Evolutionary conservation across 2,329 filamentous ascomycete genomes (phyloP).

Genomic region (Fusarium guadeloupense): DNA sequence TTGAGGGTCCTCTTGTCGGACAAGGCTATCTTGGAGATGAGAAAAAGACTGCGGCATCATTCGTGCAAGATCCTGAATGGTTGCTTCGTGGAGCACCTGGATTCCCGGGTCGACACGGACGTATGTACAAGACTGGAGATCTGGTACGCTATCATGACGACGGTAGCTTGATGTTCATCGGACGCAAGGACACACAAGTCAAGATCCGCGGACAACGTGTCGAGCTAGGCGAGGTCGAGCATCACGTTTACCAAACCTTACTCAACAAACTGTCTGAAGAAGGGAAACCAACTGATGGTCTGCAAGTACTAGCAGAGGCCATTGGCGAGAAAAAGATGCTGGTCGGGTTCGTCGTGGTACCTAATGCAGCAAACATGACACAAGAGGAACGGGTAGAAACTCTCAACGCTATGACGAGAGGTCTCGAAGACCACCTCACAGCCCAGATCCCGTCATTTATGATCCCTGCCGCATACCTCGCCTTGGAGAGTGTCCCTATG

Average conservation of each 20-base stretch:
- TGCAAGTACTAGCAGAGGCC: neutral
- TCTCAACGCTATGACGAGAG: neutral
- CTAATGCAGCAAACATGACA: neutral
- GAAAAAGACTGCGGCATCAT: conserved; percentile 34
- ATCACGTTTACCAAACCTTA: neutral
- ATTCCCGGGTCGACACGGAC: conserved; percentile 24
- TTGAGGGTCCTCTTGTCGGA: conserved; percentile 35
- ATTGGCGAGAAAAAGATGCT: neutral
- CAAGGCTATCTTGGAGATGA: conserved; percentile 27
- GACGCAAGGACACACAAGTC: conserved; percentile 58
- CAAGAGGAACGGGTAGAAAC: neutral
- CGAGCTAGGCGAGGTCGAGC: neutral
- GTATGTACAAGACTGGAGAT: conserved; percentile 22
- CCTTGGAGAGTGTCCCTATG: neutral
- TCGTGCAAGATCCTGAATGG: conserved; percentile 42
- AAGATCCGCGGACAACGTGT: conserved; percentile 58
- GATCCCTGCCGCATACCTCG: neutral
- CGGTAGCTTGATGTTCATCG: neutral
- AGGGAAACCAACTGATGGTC: neutral
- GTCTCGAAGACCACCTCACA: neutral
- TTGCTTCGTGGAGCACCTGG: conserved; percentile 16
- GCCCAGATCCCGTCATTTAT: neutral
- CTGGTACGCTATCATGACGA: conserved; percentile 25
- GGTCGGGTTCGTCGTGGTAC: neutral
- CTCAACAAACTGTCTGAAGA: neutral